Percentiles rank a stretch among this genome's conserved stretches.
phyloP scores from a whole-genome alignment of 2,329 filamentous ascomycete species.

The Monosporascus sp. region DNA sequence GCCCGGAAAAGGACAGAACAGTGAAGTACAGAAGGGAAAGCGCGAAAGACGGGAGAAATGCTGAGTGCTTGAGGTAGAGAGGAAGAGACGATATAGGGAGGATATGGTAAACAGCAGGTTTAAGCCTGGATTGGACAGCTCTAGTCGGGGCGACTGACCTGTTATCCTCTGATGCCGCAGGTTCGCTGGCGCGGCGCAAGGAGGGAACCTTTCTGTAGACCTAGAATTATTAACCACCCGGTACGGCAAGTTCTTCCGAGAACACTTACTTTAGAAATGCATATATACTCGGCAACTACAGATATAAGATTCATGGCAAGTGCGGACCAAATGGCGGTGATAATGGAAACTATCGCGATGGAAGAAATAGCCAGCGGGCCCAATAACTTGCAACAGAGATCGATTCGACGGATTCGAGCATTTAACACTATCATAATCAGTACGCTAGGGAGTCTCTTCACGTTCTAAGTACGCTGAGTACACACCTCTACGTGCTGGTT shows the following conservation, averaged over 20 bases:
- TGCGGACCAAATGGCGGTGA: conserved; percentile 39
- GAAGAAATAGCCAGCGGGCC: conserved; percentile 47
- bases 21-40: conserved; percentile 40
- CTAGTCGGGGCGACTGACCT: background rate
- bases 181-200: conserved; percentile 1
- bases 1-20: conserved; percentile 52
- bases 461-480: background rate
- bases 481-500: conserved; percentile 18
- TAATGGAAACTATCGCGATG: conserved; percentile 39
- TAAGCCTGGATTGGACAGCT: background rate
- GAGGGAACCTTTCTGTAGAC: conserved; percentile 19
- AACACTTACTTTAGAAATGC: conserved; percentile 37
- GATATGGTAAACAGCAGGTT: conserved; percentile 7
- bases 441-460: background rate
- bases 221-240: conserved; percentile 1
- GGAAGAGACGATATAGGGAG: conserved; percentile 21
- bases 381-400: conserved; percentile 51
- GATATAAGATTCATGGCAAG: conserved; percentile 42
- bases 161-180: background rate
- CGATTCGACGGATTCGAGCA: conserved; percentile 51
- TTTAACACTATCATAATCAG: conserved; percentile 34
- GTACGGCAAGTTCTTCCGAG: conserved; percentile 2
- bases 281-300: conserved; percentile 42
- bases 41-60: conserved; percentile 56
- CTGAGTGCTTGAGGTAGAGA: conserved; percentile 48